A percentile compares a stretch with the other conserved stretches of the same genome.
phyloP scores from a whole-genome alignment of 2,329 filamentous ascomycete genomes.

The Claviceps sp. region DNA sequence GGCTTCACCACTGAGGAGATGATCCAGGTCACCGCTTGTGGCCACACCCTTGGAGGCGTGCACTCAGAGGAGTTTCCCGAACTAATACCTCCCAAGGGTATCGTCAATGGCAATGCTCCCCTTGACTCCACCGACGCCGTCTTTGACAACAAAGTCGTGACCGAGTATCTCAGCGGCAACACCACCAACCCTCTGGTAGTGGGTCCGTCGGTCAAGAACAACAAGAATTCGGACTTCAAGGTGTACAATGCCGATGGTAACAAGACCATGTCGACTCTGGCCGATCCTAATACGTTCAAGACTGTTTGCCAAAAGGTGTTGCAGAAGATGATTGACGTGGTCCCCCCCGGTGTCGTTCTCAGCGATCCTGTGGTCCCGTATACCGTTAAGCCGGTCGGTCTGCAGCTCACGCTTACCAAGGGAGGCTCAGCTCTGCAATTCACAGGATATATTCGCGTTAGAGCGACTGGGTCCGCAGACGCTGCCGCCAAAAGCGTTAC shows the following conservation, averaged over 20 bases:
- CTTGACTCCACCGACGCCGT: conserved; percentile 33
- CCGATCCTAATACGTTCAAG: conserved; percentile 29
- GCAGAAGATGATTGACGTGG: conserved; percentile 48
- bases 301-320: conserved; percentile 36
- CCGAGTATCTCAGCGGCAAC: conserved; percentile 40
- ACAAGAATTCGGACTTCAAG: conserved; percentile 39
- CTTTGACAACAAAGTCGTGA: conserved; percentile 45
- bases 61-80: conserved; percentile 39
- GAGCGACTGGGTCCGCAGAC: conserved; percentile 33
- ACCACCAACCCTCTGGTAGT: conserved; percentile 42
- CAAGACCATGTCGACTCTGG: conserved; percentile 36
- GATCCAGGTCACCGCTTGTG: conserved; percentile 47
- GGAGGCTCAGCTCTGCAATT: conserved; percentile 35
- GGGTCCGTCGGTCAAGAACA: conserved; percentile 30
- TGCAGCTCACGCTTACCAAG: conserved; percentile 39
- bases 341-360: conserved; percentile 36
- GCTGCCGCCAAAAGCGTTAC: conserved; percentile 32
- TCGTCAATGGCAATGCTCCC: conserved; percentile 27
- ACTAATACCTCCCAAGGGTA: conserved; percentile 32
- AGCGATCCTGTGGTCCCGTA: conserved; percentile 41
- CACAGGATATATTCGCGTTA: conserved; percentile 42
- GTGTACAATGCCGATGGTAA: conserved; percentile 44
- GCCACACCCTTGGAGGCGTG: conserved; percentile 47
- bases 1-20: conserved; percentile 43
- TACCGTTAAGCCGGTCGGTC: conserved; percentile 42